Conservation (phyloP, 805 yeast species). For the Ogataea wickerhamii region DNA sequence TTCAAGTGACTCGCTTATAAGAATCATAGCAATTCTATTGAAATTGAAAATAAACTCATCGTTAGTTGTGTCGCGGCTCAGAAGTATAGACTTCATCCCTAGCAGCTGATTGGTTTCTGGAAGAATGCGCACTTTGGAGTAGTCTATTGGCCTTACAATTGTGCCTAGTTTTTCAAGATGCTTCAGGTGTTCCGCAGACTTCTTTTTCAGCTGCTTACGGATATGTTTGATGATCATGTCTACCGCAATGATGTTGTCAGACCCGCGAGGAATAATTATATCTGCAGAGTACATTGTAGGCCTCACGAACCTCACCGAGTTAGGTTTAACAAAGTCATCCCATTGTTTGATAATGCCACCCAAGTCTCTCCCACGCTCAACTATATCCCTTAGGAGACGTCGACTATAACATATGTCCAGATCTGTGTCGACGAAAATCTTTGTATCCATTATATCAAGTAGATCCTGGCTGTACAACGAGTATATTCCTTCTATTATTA, state of each 20-base stretch:
- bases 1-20: slow-evolving; percentile 69
- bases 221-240: slow-evolving; percentile 77
- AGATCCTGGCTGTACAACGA: slow-evolving; percentile 71
- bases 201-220: slow-evolving; percentile 60
- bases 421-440: slow-evolving; percentile 90
- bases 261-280: slow-evolving; percentile 85
- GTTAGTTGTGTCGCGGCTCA: slow-evolving; percentile 51
- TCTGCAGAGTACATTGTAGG: slow-evolving; percentile 82
- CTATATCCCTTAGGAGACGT: slow-evolving; percentile 80
- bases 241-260: slow-evolving; percentile 78
- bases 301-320: slow-evolving; percentile 68
- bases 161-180: slow-evolving; percentile 58
- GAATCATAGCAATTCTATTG: slow-evolving; percentile 70
- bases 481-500: slow-evolving; percentile 87
- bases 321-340: slow-evolving; percentile 89
- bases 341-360: slow-evolving; percentile 83
- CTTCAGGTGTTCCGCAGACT: slow-evolving; percentile 64
- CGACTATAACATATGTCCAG: slow-evolving; percentile 89
- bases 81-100: slow-evolving; percentile 69
- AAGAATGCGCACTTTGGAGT: slow-evolving; percentile 35
- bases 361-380: slow-evolving; percentile 81
- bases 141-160: slow-evolving; percentile 30
- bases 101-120: slow-evolving; percentile 60
- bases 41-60: slow-evolving; percentile 85
- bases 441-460: slow-evolving; percentile 74